Percentiles rank a stretch among this genome's conserved stretches.
These are phyloP conservation scores for Cutaneotrichosporon cyanovorans DNA, from an alignment of 1,284 basidiomycete species.

Conservation along the genomic window DNA sequence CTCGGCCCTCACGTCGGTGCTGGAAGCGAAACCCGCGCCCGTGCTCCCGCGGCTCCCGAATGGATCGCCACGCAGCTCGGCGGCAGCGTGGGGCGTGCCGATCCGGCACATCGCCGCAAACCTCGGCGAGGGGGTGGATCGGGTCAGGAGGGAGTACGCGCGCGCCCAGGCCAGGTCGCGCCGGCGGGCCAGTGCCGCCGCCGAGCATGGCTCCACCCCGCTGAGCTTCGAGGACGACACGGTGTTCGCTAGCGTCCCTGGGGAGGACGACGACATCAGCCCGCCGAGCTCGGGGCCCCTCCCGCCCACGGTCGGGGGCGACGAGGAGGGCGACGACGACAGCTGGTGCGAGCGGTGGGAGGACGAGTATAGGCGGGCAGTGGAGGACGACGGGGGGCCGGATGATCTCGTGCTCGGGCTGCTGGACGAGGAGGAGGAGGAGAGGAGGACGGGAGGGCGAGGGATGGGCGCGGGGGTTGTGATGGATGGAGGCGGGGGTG, in stretches of 20 bases:
- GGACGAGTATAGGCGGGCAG: slow-evolving; percentile 40
- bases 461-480: neutral
- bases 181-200: slow-evolving; percentile 9
- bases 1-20: slow-evolving; percentile 59
- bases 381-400: slow-evolving; percentile 41
- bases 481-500: slow-evolving; percentile 10
- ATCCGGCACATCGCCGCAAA: slow-evolving; percentile 35
- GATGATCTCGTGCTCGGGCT: slow-evolving; percentile 43
- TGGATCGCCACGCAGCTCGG: slow-evolving; percentile 45
- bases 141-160: slow-evolving; percentile 35
- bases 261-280: slow-evolving; percentile 13
- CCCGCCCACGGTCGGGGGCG: slow-evolving; percentile 20
- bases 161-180: slow-evolving; percentile 22
- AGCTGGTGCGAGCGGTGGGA: slow-evolving; percentile 40
- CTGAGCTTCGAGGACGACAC: slow-evolving; percentile 42
- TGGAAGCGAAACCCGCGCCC: slow-evolving; percentile 51
- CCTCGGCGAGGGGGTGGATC: slow-evolving; percentile 36
- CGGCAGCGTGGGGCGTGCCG: slow-evolving; percentile 35
- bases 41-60: slow-evolving; percentile 73
- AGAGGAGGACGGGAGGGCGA: slow-evolving; percentile 30
- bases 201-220: slow-evolving; percentile 14
- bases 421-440: slow-evolving; percentile 45
- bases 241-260: slow-evolving; percentile 20
- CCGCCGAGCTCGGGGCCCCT: slow-evolving; percentile 24
- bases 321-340: slow-evolving; percentile 18